Conservation (phyloP, 495 filamentous ascomycete genomes). For the Trichodelitschia bisporula region DNA sequence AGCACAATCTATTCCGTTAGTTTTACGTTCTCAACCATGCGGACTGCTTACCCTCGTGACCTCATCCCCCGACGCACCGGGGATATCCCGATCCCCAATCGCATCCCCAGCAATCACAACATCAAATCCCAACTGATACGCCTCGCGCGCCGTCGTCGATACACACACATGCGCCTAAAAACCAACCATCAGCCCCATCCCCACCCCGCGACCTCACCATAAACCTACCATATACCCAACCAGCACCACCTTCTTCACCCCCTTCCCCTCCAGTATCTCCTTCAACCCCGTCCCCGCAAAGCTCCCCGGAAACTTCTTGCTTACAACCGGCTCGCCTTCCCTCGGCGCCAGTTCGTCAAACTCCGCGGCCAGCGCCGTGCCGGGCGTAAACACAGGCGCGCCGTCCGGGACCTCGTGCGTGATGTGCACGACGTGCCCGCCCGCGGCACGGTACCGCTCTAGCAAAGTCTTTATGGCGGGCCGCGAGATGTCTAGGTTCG, state of each 20-base stretch:
- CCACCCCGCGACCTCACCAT: no score
- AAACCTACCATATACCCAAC: slow-evolving; percentile 30
- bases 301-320: slow-evolving; percentile 21
- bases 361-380: slow-evolving; percentile 24
- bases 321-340: slow-evolving; percentile 19
- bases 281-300: slow-evolving; percentile 24
- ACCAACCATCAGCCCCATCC: no score
- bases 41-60: slow-evolving; percentile 7
- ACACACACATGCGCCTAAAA: slow-evolving; percentile 43
- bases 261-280: slow-evolving; percentile 13
- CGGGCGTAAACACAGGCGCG: slow-evolving; percentile 34
- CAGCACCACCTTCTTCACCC: slow-evolving; percentile 24
- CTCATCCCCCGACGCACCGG: slow-evolving; percentile 17
- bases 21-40: not conserved
- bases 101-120: slow-evolving; percentile 28
- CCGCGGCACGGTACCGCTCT: slow-evolving; percentile 22
- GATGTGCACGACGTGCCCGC: slow-evolving; percentile 30
- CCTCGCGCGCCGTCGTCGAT: slow-evolving; percentile 30
- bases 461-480: slow-evolving; percentile 24
- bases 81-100: slow-evolving; percentile 33
- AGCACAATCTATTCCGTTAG: slow-evolving; percentile 9
- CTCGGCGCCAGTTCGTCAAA: slow-evolving; percentile 25
- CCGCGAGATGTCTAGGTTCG: slow-evolving; percentile 21
- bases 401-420: slow-evolving; percentile 27
- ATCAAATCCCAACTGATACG: slow-evolving; percentile 29